Evolutionary conservation across 176 grass and related monocot species (phyloP), one percentile per base, ranked within the genome.

Genomic region (Urochloa ruziziensis): DNA sequence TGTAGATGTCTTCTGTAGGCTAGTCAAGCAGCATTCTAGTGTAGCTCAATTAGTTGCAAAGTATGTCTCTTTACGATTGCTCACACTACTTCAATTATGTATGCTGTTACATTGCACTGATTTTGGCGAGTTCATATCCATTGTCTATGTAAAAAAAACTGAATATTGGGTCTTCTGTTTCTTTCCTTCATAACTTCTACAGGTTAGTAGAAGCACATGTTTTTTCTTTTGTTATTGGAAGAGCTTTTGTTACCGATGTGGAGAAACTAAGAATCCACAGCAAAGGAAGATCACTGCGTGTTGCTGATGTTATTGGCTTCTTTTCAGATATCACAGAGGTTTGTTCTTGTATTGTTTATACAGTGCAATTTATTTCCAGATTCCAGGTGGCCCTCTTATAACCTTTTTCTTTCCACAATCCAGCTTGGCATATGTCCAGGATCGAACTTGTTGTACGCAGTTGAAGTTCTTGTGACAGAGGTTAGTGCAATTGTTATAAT

Each of bases 191-290:
- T 78, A 80, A 67, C 80, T 78, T 43, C 60, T 82, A 77, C 97
- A 99, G 97, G 88, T 96, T 96, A 94, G 93, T 99, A 67, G 97
- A 99, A 90, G 91, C 82, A 91, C 97, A 99, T 77, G 87, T 99
- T 85, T 99, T 99, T 87, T 95, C 89, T 99, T 99, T 99, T 90
- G 97, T 99, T 94, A 92, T 99, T 86, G 97, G 97, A 84, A 94
- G 97, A 73, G 97, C 97, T 70, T 99, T 99, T 89, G 93, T 96
- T 79, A 93, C 93, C 35, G 97, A 99, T 88, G 91, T 99, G 82
- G 93, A 96, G 59, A 99, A 99, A 87, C 87, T 99, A 79, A 94
- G 91, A 89, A 95, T 91, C 69, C 87, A 99, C 76, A 90, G 87
- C 83, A 96, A 96, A 75, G 92, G 84, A 89, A 93, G 88, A 92